These are phyloP conservation scores for Fonsecaea pugnacius DNA, from an alignment of 2,329 filamentous ascomycete species.

Conservation along the genomic window DNA sequence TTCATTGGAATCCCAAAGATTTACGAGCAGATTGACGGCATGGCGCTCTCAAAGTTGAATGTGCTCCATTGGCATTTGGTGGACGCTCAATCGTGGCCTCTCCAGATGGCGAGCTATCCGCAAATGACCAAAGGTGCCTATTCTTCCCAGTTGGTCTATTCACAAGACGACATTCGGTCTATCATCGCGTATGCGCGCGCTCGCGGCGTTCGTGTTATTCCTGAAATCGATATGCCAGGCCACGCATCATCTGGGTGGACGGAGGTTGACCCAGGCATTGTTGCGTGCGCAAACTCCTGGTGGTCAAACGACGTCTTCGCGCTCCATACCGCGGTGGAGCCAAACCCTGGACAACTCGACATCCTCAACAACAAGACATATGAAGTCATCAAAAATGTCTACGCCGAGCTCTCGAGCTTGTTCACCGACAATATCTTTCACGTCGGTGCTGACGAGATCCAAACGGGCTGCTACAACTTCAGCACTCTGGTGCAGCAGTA, in stretches of 20 bases:
- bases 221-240: conserved; percentile 67
- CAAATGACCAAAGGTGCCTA: conserved; percentile 61
- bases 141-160: conserved; percentile 55
- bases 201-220: conserved; percentile 63
- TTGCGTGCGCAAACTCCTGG: conserved; percentile 62
- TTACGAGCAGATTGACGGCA: conserved; percentile 59
- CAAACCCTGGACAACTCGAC: conserved; percentile 62
- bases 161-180: conserved; percentile 48
- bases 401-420: conserved; percentile 56
- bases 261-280: conserved; percentile 60
- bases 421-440: conserved; percentile 62
- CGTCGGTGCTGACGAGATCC: conserved; percentile 61
- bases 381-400: conserved; percentile 59
- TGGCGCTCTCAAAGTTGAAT: conserved; percentile 62
- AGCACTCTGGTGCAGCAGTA: conserved; percentile 55
- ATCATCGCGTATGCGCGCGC: conserved; percentile 58
- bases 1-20: conserved; percentile 59
- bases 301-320: conserved; percentile 64
- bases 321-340: conserved; percentile 60
- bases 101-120: conserved; percentile 56
- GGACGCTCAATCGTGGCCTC: conserved; percentile 61
- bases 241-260: conserved; percentile 62
- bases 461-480: conserved; percentile 63
- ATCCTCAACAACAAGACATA: conserved; percentile 62
- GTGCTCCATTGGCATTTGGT: conserved; percentile 63